Conservation (phyloP, 805 yeast genomes). For the Saccharomycopsis fodiens region DNA sequence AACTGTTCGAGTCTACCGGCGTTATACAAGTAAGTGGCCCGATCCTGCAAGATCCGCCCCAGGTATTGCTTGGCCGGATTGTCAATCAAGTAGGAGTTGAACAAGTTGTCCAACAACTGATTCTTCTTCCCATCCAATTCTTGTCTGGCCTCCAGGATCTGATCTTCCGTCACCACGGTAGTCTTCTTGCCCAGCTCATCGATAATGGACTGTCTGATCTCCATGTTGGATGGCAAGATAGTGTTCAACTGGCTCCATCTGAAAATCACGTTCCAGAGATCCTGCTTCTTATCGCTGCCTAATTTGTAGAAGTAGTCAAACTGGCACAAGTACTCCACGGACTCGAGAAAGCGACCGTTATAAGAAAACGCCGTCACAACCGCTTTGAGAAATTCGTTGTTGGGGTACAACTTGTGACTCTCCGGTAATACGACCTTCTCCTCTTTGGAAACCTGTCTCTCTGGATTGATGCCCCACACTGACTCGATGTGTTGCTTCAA, state of each 20-base stretch:
- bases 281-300: background rate
- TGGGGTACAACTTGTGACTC: slow-evolving; percentile 24
- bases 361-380: slow-evolving; percentile 27
- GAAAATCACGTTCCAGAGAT: background rate
- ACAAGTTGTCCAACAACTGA: slow-evolving; percentile 25
- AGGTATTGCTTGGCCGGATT: slow-evolving; percentile 22
- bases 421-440: background rate
- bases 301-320: slow-evolving; percentile 12
- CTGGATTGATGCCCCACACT: slow-evolving; percentile 26
- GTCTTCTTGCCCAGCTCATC: background rate
- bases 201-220: background rate
- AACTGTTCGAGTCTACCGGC: slow-evolving; percentile 17
- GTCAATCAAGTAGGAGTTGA: slow-evolving; percentile 24
- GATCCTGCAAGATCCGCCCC: slow-evolving; percentile 19
- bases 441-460: slow-evolving; percentile 6
- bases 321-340: slow-evolving; percentile 24
- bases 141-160: slow-evolving; percentile 22
- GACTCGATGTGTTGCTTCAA: slow-evolving; percentile 24
- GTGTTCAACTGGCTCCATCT: background rate
- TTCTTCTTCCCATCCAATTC: slow-evolving; percentile 21
- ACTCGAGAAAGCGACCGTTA: slow-evolving; percentile 26
- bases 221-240: background rate
- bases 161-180: background rate
- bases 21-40: slow-evolving; percentile 24
- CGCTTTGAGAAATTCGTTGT: slow-evolving; percentile 23